Evolutionary conservation across 371 early-diverging fungal genomes (phyloP).

Genomic region (Gilbertella persicaria): DNA sequence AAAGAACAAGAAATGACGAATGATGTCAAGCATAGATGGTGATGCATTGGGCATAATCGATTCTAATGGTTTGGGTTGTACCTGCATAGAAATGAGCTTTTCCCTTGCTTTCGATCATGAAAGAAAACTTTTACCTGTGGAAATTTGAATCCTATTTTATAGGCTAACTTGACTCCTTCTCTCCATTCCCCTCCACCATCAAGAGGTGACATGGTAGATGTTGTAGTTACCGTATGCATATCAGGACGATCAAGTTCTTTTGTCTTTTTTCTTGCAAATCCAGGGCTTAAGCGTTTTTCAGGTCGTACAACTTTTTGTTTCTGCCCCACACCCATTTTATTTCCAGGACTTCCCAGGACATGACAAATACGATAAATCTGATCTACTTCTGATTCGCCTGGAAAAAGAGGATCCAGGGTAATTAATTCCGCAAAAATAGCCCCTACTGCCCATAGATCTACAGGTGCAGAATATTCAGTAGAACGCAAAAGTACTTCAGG

Average conservation of each 20-base stretch:
- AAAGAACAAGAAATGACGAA: constrained; percentile 85
- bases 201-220: constrained; percentile 16
- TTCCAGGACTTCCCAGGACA: constrained; percentile 63
- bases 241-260: background rate
- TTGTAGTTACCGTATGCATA: background rate
- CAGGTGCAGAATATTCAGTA: constrained; percentile 89
- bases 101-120: too few species aligned
- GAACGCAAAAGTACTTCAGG: constrained; percentile 96
- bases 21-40: constrained; percentile 65
- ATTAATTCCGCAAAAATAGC: constrained; percentile 92
- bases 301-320: constrained; percentile 11
- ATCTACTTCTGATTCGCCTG: constrained; percentile 92
- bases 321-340: constrained; percentile 19
- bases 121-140: constrained; percentile 45
- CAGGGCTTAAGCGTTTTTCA: constrained; percentile 40
- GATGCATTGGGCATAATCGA: constrained; percentile 67
- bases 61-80: constrained; percentile 56
- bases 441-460: constrained; percentile 99
- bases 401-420: constrained; percentile 86
- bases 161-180: constrained; percentile 67
- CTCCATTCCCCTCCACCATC: constrained; percentile 70
- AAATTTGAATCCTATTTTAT: constrained; percentile 67
- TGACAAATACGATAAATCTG: constrained; percentile 81
- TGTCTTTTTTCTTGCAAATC: constrained; percentile 38
- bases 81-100: constrained; percentile 22